Percentiles rank a stretch among this genome's conserved stretches.
Conservation (phyloP, 371 early-diverging fungal genomes). For the Actinomucor elegans region DNA sequence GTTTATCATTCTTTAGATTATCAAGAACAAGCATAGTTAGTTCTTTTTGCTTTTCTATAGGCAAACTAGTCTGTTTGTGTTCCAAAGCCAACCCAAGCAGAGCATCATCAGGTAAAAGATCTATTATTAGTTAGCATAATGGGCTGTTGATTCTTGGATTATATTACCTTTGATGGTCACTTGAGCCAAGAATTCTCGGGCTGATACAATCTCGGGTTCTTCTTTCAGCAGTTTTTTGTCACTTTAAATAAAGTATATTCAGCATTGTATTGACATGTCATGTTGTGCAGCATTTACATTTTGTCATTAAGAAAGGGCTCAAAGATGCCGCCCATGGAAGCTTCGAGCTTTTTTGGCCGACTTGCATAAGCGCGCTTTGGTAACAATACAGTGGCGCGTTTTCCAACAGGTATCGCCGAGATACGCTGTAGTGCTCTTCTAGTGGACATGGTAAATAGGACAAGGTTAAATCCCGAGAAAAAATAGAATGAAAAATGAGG, state of each 20-base stretch:
- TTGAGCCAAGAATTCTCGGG: constrained; percentile 6
- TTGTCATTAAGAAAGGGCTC: constrained; percentile 39
- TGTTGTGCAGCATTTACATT: constrained; percentile 1
- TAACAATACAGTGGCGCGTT: neutral
- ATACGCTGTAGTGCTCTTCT: neutral
- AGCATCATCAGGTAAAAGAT: constrained; percentile 36
- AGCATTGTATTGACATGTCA: neutral
- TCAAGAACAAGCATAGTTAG: constrained; percentile 14
- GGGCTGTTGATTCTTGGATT: neutral
- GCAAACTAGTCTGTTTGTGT: constrained; percentile 19
- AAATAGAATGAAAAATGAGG: too few relatives aligned
- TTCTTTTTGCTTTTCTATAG: constrained; percentile 31
- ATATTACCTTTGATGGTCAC: constrained; percentile 16
- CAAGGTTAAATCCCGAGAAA: too few relatives aligned
- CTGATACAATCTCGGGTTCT: constrained; percentile 2
- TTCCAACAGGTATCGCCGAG: neutral
- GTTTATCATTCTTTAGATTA: constrained; percentile 9
- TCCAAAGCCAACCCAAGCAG: constrained; percentile 22
- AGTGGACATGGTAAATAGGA: too few relatives aligned
- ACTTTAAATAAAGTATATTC: neutral
- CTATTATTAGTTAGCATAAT: neutral
- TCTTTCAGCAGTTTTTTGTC: constrained; percentile 1
- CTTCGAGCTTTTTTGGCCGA: constrained; percentile 19
- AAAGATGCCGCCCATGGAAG: constrained; percentile 40
- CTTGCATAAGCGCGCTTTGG: constrained; percentile 15